Evolutionary conservation across 257 asterid species (phyloP), one percentile per base, ranked within the genome.

Genomic region (Solanum habrochaites): DNA sequence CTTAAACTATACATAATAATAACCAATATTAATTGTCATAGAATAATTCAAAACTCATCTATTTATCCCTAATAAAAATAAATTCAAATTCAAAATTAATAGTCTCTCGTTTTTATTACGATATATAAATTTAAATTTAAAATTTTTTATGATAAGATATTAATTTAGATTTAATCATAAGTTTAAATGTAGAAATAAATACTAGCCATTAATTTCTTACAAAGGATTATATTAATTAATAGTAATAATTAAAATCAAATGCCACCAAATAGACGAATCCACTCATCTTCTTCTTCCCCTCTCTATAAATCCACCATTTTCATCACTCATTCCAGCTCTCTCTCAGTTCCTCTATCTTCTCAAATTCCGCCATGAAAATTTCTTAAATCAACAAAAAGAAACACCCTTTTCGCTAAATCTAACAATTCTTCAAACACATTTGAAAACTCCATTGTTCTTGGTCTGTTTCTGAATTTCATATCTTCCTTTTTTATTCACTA

Each of bases 221-320:
- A 56, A 56, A n/a, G 62, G 62, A 52, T 52, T 52, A 6, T 18
- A 18, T 52, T 52, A 52, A 2, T 52, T 52, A 11, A 11, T 9
- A 49, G 20, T 56, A 56, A 56, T 56, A 56, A 56, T 6, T 56
- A 20, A 58, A 58, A 58, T 58, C 66, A 58, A 11, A 20, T 58
- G 66, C 66, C 66, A 58, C 27, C 66, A 58, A 58, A 58, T 20
- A 8, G 27, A 58, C 66, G 27, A 21, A 31, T 71, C 78, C 78
- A 73, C 83, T 35, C 69, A 47, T 87, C 58, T n/a, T 87, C 87
- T 45, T 47, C 64, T 85, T n/a, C 88, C 6, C 64, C 62, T 3
- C 64, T 42, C 78, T 70, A 88, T 86, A 85, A 81, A 88, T 86
- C 62, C 88, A 29, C 86, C 90, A 69, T 88, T 81, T 60, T 52